Evolutionary conservation across 225 moss, liverwort and hornwort genomes (phyloP), one percentile per base, ranked within the genome.

Genomic region (Bryum argenteum): DNA sequence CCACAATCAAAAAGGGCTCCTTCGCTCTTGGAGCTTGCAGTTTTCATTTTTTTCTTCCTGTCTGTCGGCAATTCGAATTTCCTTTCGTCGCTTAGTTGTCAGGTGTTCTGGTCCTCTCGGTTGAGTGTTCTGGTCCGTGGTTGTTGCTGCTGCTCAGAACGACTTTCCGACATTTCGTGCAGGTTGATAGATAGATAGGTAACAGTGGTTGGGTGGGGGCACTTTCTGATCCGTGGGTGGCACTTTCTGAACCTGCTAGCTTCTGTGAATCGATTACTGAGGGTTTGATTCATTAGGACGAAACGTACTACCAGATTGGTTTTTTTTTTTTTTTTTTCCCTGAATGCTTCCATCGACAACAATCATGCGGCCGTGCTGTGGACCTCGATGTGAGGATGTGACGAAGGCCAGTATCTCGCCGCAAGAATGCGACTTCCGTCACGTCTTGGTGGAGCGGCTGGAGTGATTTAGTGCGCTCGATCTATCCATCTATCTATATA

Each of bases 391-490:
- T 14, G 63, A 47, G 22, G 76, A 76, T 28, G 76, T 76, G 76
- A 69, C 22, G 56, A 76, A 70, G 63, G 70, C 70, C 8, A 63
- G 54, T 42, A 76, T 76, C 8, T 38, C 63, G 15, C 76, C 76
- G 4, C 76, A 76, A 14, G 76, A 76, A 37, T 76, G 76, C 63
- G 76, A 76, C 63, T 70, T 76, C 63, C 76, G 76, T 47, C 76
- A 76, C 38, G 76, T 76, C 3, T 54, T 76, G 2, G 76, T 70
- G 22, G 69, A 76, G 19, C 69, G 63, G 47, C 9, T 47, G 14
- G 3, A 47, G 17, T 48, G 5, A 44, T 44, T 2, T 33, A 33
- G 33, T 26, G 2, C 4, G 4, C 26, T 26, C 33, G 5, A 6
- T 33, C 33, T 6, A 0, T 33, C 33, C 0, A 33, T 33, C 33